phyloP scores from a whole-genome alignment of 495 filamentous ascomycete genomes.

The Podospora conica region DNA sequence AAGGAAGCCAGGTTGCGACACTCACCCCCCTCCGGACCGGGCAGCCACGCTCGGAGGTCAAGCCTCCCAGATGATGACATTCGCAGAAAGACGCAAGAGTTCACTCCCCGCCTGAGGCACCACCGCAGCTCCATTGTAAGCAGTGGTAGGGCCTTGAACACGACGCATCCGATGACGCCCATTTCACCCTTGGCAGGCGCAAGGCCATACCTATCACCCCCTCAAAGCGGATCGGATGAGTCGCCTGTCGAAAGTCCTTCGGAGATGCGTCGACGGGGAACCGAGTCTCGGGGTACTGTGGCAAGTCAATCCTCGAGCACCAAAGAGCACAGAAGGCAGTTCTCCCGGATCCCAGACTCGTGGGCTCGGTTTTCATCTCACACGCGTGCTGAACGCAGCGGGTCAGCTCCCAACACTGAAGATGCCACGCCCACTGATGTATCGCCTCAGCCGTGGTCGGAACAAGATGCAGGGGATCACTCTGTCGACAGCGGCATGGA shows the following conservation, averaged over 20 bases:
- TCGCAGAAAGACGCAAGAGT: neutral
- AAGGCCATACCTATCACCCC: neutral
- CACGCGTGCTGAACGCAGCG: slow-evolving; percentile 31
- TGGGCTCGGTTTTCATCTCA: slow-evolving; percentile 37
- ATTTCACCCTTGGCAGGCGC: neutral
- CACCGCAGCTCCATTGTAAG: slow-evolving; percentile 3
- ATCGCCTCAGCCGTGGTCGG: neutral
- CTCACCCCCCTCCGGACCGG: slow-evolving; percentile 9
- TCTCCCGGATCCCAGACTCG: slow-evolving; percentile 18
- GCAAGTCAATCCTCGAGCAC: neutral
- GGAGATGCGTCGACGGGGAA: neutral
- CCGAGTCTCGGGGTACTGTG: neutral
- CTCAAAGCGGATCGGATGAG: neutral
- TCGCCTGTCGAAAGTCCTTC: neutral
- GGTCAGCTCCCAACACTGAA: slow-evolving; percentile 18
- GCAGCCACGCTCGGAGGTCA: slow-evolving; percentile 5
- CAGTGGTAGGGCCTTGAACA: neutral
- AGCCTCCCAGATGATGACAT: slow-evolving; percentile 8
- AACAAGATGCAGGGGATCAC: neutral
- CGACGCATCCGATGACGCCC: neutral
- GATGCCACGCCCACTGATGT: slow-evolving; percentile 21
- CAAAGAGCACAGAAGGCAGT: neutral
- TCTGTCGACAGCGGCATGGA: neutral
- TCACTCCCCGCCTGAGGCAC: neutral
- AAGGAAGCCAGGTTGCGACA: slow-evolving; percentile 23